phyloP scores from a whole-genome alignment of 2,329 filamentous ascomycete genomes.

The Amauroascus verrucosus region DNA sequence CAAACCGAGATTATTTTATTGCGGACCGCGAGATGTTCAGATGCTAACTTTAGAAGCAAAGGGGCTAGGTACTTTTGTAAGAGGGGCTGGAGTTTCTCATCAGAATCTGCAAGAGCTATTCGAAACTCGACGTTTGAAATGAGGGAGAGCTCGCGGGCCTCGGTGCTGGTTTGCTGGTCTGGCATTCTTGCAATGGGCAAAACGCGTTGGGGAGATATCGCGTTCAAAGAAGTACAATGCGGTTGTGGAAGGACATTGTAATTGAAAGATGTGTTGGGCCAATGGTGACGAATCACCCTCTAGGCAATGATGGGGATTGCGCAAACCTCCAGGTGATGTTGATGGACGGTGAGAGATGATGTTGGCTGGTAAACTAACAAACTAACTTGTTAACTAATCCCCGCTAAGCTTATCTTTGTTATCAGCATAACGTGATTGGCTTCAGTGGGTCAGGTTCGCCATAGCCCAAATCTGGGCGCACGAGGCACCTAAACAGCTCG shows the following conservation, averaged over 20 bases:
- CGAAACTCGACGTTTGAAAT: conserved; percentile 77
- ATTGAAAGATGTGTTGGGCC: background rate
- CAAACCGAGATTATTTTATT: conserved; percentile 65
- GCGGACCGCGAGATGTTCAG: conserved; percentile 67
- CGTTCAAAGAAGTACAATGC: background rate
- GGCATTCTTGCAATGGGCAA: conserved; percentile 12
- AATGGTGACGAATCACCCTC: background rate
- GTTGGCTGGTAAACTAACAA: too few relatives aligned
- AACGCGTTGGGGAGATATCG: background rate
- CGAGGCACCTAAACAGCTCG: too few relatives aligned
- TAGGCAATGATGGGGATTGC: background rate
- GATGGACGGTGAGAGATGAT: background rate
- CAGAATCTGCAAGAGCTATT: conserved; percentile 72
- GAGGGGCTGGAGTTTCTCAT: conserved; percentile 68
- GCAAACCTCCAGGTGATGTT: background rate
- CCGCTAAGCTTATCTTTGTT: background rate
- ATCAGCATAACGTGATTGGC: background rate
- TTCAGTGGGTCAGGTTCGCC: background rate
- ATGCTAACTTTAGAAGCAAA: conserved; percentile 74
- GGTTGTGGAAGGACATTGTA: background rate
- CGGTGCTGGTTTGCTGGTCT: conserved; percentile 23
- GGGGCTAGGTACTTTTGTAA: conserved; percentile 71
- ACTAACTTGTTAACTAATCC: too few relatives aligned
- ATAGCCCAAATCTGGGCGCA: too few relatives aligned
- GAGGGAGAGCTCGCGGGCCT: conserved; percentile 61